These are phyloP conservation scores for Naumovozyma dairenensis DNA, from an alignment of 805 yeast genomes.

Conservation along the genomic window DNA sequence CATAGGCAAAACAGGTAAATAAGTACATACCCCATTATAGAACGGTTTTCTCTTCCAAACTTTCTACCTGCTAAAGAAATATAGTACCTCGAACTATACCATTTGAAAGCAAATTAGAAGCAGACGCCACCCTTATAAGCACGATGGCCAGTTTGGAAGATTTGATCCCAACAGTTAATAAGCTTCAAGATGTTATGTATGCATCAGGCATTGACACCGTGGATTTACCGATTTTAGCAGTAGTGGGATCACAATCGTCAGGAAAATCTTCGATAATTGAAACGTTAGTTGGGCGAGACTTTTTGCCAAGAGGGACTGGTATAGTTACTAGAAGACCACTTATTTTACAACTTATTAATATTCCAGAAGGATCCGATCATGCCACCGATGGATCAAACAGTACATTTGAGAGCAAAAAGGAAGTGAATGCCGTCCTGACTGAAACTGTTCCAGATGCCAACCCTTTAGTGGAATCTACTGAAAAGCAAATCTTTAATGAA, in stretches of 20 bases:
- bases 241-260: constrained; percentile 94
- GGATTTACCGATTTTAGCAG: constrained; percentile 89
- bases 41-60: too few relatives aligned
- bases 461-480: background rate
- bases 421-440: background rate
- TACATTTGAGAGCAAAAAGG: background rate
- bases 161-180: constrained; percentile 73
- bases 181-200: constrained; percentile 92
- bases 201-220: constrained; percentile 88
- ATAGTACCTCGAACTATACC: too few relatives aligned
- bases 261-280: constrained; percentile 94
- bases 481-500: constrained; percentile 38
- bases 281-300: constrained; percentile 92
- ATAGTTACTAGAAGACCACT: constrained; percentile 93
- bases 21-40: too few relatives aligned
- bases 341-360: constrained; percentile 75
- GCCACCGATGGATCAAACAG: constrained; percentile 2
- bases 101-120: too few relatives aligned
- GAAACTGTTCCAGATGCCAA: background rate
- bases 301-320: constrained; percentile 93
- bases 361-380: constrained; percentile 11
- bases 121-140: constrained; percentile 1
- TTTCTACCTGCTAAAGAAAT: too few relatives aligned
- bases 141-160: constrained; percentile 31
- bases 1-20: too few relatives aligned